Base-by-base conservation (phyloP, 441 rosid species). In the Lepidium campestre region DNA sequence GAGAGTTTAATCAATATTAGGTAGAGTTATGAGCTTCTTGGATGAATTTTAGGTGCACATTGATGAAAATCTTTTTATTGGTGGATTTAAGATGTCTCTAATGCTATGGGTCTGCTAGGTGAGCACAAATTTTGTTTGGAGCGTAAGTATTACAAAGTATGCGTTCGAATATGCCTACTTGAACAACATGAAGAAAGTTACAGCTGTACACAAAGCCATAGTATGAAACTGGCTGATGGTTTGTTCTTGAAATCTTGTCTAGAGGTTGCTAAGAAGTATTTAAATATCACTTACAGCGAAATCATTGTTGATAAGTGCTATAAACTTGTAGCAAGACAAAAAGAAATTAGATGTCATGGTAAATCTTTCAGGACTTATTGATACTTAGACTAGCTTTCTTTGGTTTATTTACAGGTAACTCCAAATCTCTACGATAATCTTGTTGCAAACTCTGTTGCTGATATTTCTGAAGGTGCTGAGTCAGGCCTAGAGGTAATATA, bases 381-480 rank as follows among this genome's bases (percentile, higher is more conserved):
- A 60, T 32, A 6, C n/a, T 39, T 45, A 25, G 12, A 34, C 13
- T 55, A 32, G 68, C 17, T 22, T 67, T 29, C 27, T 17, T 54
- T 55, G 7, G 10, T 8, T 23, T 4, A 4, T 60, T 70, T 81
- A 72, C 67, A 87, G 97, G 93, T 95, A 7, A 91, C 98, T 1
- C 99, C 99, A 3, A 95, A 95, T 80, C 94, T 95, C 20, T 94
- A 94, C 15, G 99, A 98, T 22, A 95, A 91, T 81, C 86, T 95
- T 7, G 81, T 95, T 27, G 96, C 96, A 55, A 94, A 91, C 71
- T 91, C 99, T 15, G 97, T 91, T 5, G 99, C 98, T 47, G 98
- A 97, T 75, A 95, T 95, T 75, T 97, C 98, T 74, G 99, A 98
- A 67, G 99, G 99, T 66, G 90, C 98, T 93, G 99, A 68, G 88